Base-by-base conservation (phyloP, 2,329 filamentous ascomycete species). In the Fusarium tjaetaba region DNA sequence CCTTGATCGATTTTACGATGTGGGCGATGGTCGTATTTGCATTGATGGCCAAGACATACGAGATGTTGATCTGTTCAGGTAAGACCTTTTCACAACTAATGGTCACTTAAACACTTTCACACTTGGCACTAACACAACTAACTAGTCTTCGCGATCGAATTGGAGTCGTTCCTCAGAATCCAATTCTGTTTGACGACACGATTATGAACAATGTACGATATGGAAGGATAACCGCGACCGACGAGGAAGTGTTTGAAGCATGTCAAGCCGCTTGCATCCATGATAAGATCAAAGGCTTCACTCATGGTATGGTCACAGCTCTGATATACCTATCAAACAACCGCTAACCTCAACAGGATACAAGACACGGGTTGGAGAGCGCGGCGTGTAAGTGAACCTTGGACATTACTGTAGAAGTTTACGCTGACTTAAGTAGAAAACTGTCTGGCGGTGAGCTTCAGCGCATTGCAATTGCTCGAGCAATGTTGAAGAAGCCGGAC, bases 401-500 rank as follows among this genome's bases (percentile, higher is more conserved):
- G 15, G 32, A 22, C 10, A 22, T 36, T 28, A 14, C 13, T 8
- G 38, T 34, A 41, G n/a, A 52, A 34, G 5, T 22, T 34, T 42
- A 8, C 24, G 36, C 78, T 81, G 57, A 82, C 73, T 51, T 57
- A 2, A 34, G n/a, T 34, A 86, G 85, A 59, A 90, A 90, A 83
- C 82, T 93, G 4, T 92, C 90, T 8, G 91, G 91, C 4, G 91
- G 91, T 30, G 90, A 93, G 78, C 81, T 92, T 11, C 91, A 93
- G 76, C 88, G 91, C 52, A 86, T 92, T 34, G 90, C 91, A 10
- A 92, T 92, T 78, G 91, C 91, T 13, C 89, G 93, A 32, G 92
- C 93, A 2, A 88, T 96, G 53, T 84, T 95, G 72, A 93, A 94
- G 81, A 88, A 89, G 66, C 93, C 93, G 0, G 90, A 93, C 63